phyloP scores from a whole-genome alignment of 176 grass and related monocot species.

The Oryza punctata region DNA sequence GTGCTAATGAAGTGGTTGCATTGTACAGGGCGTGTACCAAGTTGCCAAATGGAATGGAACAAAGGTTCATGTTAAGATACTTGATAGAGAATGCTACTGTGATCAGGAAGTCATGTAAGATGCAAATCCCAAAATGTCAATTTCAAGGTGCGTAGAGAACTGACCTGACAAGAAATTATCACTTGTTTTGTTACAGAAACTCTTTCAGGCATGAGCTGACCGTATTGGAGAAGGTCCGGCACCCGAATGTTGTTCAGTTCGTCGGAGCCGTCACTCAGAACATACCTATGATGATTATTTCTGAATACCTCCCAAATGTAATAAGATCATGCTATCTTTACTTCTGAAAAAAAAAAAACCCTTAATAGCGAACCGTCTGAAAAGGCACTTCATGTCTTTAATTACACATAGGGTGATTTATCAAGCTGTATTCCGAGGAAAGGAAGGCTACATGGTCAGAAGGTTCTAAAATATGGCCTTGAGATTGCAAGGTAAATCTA shows the following conservation, averaged over 20 bases:
- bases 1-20: not conserved
- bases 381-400: too few relatives aligned
- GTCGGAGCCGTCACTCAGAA: conserved; percentile 91
- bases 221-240: conserved; percentile 80
- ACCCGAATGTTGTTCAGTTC: conserved; percentile 89
- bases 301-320: conserved; percentile 76
- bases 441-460: conserved; percentile 70
- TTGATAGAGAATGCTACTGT: conserved; percentile 81
- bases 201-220: conserved; percentile 83
- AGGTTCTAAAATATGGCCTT: conserved; percentile 88
- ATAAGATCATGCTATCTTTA: not conserved
- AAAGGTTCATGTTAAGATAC: conserved; percentile 89
- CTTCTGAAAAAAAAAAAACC: not conserved
- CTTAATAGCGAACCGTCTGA: not conserved
- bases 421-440: conserved; percentile 83
- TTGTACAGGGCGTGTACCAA: conserved; percentile 70
- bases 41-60: conserved; percentile 98
- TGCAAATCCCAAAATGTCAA: not conserved
- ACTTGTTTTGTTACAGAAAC: conserved; percentile 52
- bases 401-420: conserved; percentile 65
- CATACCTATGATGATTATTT: conserved; percentile 98
- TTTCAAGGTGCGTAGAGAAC: not conserved
- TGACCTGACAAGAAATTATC: not conserved
- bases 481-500: conserved; percentile 83
- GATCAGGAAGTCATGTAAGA: conserved; percentile 75